Conservation (phyloP, 202 grass and related monocot genomes). For the Tripidium arundinaceum region DNA sequence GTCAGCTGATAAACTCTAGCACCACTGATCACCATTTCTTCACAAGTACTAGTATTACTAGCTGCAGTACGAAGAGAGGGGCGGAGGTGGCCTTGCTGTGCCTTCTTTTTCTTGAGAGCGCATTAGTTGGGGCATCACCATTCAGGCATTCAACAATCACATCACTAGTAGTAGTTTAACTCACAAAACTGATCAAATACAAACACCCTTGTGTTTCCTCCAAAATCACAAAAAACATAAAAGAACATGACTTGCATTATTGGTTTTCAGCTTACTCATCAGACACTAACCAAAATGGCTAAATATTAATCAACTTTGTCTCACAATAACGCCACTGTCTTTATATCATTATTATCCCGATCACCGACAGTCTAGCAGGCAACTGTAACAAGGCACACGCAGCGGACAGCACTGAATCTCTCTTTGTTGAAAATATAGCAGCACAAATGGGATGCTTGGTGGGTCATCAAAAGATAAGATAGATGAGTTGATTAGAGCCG, state of each 20-base stretch:
- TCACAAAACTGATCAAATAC: not conserved
- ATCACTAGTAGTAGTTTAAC: too few relatives aligned
- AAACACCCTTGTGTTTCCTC: not conserved
- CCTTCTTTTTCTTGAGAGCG: not conserved
- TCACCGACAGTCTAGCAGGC: not conserved
- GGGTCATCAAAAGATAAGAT: not conserved
- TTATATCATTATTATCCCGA: not conserved
- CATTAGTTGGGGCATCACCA: not conserved
- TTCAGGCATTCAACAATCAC: not conserved
- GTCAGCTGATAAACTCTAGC: too few relatives aligned
- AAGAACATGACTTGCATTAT: not conserved
- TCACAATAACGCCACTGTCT: not conserved
- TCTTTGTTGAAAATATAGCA: not conserved
- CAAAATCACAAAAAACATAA: not conserved
- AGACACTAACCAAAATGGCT: not conserved
- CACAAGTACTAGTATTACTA: too few relatives aligned
- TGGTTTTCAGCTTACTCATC: not conserved
- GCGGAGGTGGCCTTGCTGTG: not conserved
- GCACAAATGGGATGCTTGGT: not conserved
- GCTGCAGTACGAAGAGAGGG: too few relatives aligned
- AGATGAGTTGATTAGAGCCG: not conserved
- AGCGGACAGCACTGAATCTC: not conserved
- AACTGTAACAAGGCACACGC: not conserved
- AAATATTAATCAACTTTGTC: not conserved
- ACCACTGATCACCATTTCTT: too few relatives aligned